Evolutionary conservation across 2,329 filamentous ascomycete genomes (phyloP).

Genomic region (Colletotrichum theobromicola): DNA sequence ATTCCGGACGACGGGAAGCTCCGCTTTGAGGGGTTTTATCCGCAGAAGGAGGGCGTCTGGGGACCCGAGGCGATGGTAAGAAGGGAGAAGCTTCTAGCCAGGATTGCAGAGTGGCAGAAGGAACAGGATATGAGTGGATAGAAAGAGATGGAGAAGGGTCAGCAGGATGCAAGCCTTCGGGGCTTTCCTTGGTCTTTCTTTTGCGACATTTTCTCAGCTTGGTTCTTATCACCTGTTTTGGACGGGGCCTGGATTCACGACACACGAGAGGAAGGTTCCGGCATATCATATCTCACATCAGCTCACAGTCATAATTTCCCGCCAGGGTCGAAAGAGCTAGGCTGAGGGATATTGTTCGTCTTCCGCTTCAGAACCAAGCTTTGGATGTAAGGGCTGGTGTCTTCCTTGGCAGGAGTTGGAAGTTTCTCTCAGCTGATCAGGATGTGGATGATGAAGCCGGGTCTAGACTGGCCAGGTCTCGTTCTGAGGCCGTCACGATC

Average conservation of each 20-base stretch:
- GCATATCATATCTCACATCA: background rate
- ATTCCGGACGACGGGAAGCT: constrained; percentile 39
- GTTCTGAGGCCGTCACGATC: background rate
- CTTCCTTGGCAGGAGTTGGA: background rate
- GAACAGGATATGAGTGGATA: background rate
- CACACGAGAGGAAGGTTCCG: background rate
- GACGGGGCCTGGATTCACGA: background rate
- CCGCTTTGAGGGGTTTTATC: constrained; percentile 41
- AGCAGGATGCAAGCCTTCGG: background rate
- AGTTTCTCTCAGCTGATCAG: background rate
- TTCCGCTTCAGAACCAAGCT: background rate
- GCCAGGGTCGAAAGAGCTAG: background rate
- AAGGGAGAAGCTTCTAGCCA: constrained; percentile 27
- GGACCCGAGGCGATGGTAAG: constrained; percentile 37
- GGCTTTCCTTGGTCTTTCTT: background rate
- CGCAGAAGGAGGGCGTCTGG: constrained; percentile 33
- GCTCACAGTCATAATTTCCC: background rate
- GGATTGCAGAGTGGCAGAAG: constrained; percentile 10
- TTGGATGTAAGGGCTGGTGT: background rate
- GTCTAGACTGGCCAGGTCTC: background rate
- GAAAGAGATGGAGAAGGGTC: background rate
- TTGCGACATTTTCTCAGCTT: background rate
- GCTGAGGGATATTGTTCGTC: background rate
- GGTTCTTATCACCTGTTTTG: background rate
- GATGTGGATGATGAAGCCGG: accelerated